These are phyloP conservation scores for Cucumis cinereus DNA, from an alignment of 306 rosid species.

Conservation along the genomic window DNA sequence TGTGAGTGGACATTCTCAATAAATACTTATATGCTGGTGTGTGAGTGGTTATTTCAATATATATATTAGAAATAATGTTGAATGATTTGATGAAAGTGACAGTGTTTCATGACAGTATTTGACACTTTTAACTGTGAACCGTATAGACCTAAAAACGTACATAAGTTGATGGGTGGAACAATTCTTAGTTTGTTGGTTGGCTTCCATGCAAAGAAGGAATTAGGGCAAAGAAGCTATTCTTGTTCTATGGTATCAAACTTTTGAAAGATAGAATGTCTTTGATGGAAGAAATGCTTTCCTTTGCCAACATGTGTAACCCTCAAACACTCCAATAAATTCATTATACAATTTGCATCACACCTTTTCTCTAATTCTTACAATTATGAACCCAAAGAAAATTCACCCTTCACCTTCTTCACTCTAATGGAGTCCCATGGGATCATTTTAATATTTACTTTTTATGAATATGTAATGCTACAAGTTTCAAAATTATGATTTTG, in stretches of 20 bases:
- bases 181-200: background rate
- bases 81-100: no score
- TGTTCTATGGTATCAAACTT: background rate
- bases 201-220: background rate
- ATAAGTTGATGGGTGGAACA: no score
- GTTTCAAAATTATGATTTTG: background rate
- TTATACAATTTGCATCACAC: background rate
- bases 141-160: no score
- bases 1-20: no score
- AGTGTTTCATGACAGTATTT: no score
- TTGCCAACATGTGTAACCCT: background rate
- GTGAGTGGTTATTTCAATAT: no score
- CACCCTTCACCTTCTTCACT: no score
- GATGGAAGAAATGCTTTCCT: background rate
- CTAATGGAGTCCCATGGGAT: background rate
- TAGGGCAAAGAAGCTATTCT: background rate
- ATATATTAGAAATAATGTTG: no score
- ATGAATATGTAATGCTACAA: background rate
- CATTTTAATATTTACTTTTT: background rate
- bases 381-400: background rate
- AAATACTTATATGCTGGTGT: no score
- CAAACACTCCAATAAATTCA: background rate
- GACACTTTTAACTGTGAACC: no score
- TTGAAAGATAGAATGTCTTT: background rate
- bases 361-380: background rate